phyloP scores from a whole-genome alignment of 2,329 filamentous ascomycete genomes.

The Elsinoe fawcettii region DNA sequence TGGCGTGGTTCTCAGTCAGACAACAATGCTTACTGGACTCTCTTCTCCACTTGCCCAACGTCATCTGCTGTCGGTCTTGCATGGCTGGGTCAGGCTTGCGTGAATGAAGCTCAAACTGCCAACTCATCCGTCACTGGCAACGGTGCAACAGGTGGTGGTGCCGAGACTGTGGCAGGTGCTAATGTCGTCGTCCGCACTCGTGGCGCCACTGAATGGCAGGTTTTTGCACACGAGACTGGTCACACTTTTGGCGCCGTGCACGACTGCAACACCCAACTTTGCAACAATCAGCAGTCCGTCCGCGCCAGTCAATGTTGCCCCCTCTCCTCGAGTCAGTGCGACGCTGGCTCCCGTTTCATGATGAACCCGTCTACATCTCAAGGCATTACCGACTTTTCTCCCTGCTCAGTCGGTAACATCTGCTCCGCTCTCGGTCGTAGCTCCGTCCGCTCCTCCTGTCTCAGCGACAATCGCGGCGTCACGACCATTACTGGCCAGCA shows the following conservation, averaged over 20 bases:
- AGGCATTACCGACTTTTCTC: constrained; percentile 71
- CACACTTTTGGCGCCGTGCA: constrained; percentile 96
- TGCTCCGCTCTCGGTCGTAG: constrained; percentile 75
- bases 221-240: constrained; percentile 88
- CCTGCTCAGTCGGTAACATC: constrained; percentile 87
- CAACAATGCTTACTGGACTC: constrained; percentile 85
- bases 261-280: constrained; percentile 69
- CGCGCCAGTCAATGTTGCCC: constrained; percentile 71
- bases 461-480: constrained; percentile 79
- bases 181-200: constrained; percentile 79
- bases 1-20: constrained; percentile 78
- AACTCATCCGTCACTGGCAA: constrained; percentile 34
- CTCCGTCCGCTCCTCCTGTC: constrained; percentile 66
- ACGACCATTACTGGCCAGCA: constrained; percentile 72
- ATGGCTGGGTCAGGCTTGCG: constrained; percentile 85
- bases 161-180: constrained; percentile 71
- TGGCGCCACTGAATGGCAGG: constrained; percentile 74
- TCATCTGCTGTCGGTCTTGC: constrained; percentile 80
- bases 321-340: constrained; percentile 56
- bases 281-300: constrained; percentile 53
- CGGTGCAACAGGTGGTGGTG: constrained; percentile 35
- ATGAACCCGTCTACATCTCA: constrained; percentile 87
- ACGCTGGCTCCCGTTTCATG: constrained; percentile 73
- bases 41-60: constrained; percentile 74
- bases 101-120: constrained; percentile 46